Evolutionary conservation across 1,284 basidiomycete genomes (phyloP).

Genomic region (Rhodotorula sp.): DNA sequence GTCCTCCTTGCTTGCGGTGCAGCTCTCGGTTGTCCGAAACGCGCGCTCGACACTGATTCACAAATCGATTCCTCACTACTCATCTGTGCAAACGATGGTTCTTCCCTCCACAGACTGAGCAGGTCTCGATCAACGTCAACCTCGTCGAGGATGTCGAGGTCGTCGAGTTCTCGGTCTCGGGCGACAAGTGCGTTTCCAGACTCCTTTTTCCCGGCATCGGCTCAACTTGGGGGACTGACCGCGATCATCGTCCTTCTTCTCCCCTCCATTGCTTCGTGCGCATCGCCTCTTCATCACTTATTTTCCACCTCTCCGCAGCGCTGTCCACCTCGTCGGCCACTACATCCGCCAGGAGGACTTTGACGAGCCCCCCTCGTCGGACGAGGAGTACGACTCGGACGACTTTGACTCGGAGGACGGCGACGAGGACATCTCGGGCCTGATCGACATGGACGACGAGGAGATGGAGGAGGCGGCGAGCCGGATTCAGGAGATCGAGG

Average conservation of each 20-base stretch:
- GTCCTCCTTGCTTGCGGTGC: too few species aligned
- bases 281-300: too few species aligned
- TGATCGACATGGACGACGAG: constrained; percentile 37
- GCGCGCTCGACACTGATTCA: too few species aligned
- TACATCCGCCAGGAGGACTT: constrained; percentile 59
- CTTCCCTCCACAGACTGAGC: constrained; percentile 63
- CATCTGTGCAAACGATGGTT: background rate
- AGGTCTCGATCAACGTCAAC: constrained; percentile 59
- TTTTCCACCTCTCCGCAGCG: too few species aligned
- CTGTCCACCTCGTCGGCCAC: constrained; percentile 84
- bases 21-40: too few species aligned
- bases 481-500: constrained; percentile 61
- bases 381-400: constrained; percentile 54
- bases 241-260: background rate
- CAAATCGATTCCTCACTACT: too few species aligned
- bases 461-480: constrained; percentile 48
- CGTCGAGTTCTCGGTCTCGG: constrained; percentile 66
- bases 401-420: constrained; percentile 51
- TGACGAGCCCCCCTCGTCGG: constrained; percentile 52
- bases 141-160: constrained; percentile 70
- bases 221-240: background rate
- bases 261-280: constrained; percentile 7
- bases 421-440: constrained; percentile 21
- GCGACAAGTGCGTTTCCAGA: constrained; percentile 66
- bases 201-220: background rate